Percentiles rank a stretch among this genome's conserved stretches.
phyloP scores from a whole-genome alignment of 176 grass and related monocot species.

The Avena eriantha region DNA sequence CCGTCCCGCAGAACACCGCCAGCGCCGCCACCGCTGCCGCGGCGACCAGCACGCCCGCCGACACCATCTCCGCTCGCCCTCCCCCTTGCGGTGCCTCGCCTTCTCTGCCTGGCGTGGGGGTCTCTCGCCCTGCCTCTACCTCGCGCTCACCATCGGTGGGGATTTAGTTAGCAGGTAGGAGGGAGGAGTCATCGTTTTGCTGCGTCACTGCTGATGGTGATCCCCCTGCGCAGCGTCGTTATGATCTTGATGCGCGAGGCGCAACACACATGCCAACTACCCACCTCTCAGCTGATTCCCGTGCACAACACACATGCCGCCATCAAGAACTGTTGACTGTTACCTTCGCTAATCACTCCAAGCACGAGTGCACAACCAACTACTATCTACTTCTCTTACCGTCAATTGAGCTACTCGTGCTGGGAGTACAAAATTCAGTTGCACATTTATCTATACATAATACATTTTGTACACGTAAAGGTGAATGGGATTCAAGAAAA shows the following conservation, averaged over 20 bases:
- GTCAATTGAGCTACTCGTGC: too few species aligned
- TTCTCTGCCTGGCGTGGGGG: background rate
- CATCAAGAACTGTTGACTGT: background rate
- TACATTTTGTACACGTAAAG: too few species aligned
- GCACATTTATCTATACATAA: too few species aligned
- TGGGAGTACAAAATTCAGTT: too few species aligned
- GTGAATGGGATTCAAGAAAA: too few species aligned
- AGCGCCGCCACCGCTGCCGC: slow-evolving; percentile 45
- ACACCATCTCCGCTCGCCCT: slow-evolving; percentile 28
- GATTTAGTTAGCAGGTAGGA: background rate
- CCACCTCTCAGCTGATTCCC: background rate
- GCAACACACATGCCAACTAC: slow-evolving; percentile 27
- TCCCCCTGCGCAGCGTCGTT: background rate
- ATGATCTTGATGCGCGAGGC: slow-evolving; percentile 24
- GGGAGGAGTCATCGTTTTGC: slow-evolving; percentile 15
- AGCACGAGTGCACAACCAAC: background rate
- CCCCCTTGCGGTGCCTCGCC: background rate
- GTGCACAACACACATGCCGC: background rate
- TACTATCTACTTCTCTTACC: background rate
- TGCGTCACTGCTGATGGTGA: background rate
- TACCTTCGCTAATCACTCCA: background rate
- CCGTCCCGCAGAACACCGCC: slow-evolving; percentile 79
- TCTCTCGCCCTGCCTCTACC: slow-evolving; percentile 23
- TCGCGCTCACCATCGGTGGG: background rate
- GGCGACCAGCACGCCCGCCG: slow-evolving; percentile 28